Conservation (phyloP, 2,329 filamentous ascomycete genomes). For the Paramyrothecium sp. region DNA sequence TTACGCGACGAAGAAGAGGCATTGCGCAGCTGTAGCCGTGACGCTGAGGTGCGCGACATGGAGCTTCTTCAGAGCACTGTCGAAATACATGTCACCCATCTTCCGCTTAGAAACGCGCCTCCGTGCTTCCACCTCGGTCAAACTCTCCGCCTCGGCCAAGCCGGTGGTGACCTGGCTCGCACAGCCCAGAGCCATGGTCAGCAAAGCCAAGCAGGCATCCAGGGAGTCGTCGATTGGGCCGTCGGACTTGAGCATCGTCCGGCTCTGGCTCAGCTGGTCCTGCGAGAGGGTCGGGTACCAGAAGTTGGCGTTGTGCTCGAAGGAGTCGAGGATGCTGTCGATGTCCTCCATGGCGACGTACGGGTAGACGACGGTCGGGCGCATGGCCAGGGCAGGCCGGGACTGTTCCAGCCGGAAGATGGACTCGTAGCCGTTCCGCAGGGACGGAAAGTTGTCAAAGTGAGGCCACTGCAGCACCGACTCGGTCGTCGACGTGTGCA, state of each 20-base stretch:
- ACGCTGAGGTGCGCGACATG: slow-evolving; percentile 45
- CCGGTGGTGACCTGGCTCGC: slow-evolving; percentile 37
- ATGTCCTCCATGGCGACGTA: slow-evolving; percentile 41
- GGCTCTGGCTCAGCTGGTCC: slow-evolving; percentile 30
- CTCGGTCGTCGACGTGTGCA: slow-evolving; percentile 50
- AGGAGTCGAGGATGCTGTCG: slow-evolving; percentile 38
- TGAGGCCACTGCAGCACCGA: slow-evolving; percentile 51
- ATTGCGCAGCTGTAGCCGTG: slow-evolving; percentile 44
- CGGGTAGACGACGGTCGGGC: slow-evolving; percentile 35
- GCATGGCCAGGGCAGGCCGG: slow-evolving; percentile 31
- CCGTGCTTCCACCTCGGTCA: slow-evolving; percentile 24
- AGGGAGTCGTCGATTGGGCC: slow-evolving; percentile 34
- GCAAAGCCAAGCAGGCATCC: slow-evolving; percentile 38
- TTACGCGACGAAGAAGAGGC: slow-evolving; percentile 49
- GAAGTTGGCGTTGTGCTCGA: slow-evolving; percentile 47
- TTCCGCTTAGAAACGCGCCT: slow-evolving; percentile 27
- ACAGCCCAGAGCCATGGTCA: slow-evolving; percentile 48
- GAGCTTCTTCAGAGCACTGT: slow-evolving; percentile 43
- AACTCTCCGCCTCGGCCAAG: slow-evolving; percentile 12
- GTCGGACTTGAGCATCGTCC: slow-evolving; percentile 27
- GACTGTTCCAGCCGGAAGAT: slow-evolving; percentile 48
- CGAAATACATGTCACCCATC: slow-evolving; percentile 43
- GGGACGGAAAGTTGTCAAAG: slow-evolving; percentile 41
- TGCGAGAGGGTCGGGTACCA: slow-evolving; percentile 51
- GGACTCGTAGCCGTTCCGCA: slow-evolving; percentile 39